phyloP scores from a whole-genome alignment of 2,329 filamentous ascomycete genomes.

The Phaeophleospora eucalypticola region DNA sequence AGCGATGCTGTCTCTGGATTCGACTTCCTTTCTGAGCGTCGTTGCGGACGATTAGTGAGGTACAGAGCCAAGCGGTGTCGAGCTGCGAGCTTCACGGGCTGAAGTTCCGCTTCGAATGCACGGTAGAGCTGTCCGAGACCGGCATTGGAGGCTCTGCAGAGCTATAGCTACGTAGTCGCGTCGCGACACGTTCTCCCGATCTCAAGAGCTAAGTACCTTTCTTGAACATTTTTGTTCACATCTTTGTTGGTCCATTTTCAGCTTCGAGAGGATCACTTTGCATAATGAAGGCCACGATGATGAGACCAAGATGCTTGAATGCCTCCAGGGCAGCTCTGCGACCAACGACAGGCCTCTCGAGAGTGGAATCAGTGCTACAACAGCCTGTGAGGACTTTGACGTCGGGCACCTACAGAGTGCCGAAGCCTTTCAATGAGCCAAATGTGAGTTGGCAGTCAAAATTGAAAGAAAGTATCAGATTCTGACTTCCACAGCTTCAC shows the following conservation, averaged over 20 bases:
- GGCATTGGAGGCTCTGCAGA: neutral
- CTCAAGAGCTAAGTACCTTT: neutral
- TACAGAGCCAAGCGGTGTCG: neutral
- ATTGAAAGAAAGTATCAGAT: neutral
- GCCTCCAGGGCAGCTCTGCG: neutral
- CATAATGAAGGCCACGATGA: neutral
- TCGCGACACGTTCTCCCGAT: neutral
- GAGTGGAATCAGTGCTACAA: neutral
- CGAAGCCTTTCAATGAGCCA: conserved; percentile 16
- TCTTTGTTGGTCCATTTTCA: neutral
- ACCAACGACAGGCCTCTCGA: neutral
- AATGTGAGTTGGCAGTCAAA: conserved; percentile 6
- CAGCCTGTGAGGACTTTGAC: conserved; percentile 8
- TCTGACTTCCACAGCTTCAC: conserved; percentile 61
- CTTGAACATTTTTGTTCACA: neutral
- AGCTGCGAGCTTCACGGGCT: neutral
- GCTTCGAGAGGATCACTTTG: neutral
- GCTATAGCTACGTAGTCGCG: neutral
- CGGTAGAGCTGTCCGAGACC: neutral
- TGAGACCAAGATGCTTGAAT: neutral
- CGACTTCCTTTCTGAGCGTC: neutral
- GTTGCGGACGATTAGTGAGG: neutral
- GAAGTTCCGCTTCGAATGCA: neutral
- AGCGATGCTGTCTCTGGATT: neutral
- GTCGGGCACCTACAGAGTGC: conserved; percentile 14